phyloP scores from a whole-genome alignment of 257 asterid species.

The Jacaranda copaia region DNA sequence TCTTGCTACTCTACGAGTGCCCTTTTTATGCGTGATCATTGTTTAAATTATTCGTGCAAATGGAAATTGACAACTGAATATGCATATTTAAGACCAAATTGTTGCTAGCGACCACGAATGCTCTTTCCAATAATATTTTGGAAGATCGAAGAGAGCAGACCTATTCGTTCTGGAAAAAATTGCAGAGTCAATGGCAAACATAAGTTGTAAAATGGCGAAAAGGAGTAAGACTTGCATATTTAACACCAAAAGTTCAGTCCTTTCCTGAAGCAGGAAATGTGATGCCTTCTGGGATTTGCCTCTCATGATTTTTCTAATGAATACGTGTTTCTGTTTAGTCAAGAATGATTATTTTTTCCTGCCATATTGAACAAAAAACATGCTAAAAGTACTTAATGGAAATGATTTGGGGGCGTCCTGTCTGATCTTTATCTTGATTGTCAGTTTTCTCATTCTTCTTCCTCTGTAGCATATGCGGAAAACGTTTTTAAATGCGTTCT shows the following conservation, averaged over 20 bases:
- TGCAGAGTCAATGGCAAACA: constrained; percentile 4
- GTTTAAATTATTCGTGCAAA: constrained; percentile 1
- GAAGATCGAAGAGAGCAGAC: not conserved
- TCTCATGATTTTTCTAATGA: not conserved
- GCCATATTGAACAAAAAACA: not conserved
- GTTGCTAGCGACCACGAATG: not conserved
- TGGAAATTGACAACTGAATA: constrained; percentile 14
- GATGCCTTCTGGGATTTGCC: not conserved
- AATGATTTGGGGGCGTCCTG: not conserved
- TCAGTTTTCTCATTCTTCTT: constrained; percentile 9
- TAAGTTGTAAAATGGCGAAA: not conserved
- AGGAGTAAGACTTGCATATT: not conserved
- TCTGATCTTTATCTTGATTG: not conserved
- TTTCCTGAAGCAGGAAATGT: constrained; percentile 18
- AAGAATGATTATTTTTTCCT: not conserved
- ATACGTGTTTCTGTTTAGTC: constrained; percentile 6
- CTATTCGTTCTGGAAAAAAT: not conserved
- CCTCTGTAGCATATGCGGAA: not conserved
- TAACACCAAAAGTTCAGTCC: not conserved
- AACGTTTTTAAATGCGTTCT: not conserved
- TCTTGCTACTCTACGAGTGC: constrained; percentile 24
- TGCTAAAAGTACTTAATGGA: not conserved
- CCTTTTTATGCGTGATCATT: not conserved
- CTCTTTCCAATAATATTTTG: not conserved
- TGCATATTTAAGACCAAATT: not conserved